Percentiles rank a stretch among this genome's conserved stretches.
These are phyloP conservation scores for Mrakia gelida DNA, from an alignment of 768 basidiomycete genomes.

Conservation along the genomic window DNA sequence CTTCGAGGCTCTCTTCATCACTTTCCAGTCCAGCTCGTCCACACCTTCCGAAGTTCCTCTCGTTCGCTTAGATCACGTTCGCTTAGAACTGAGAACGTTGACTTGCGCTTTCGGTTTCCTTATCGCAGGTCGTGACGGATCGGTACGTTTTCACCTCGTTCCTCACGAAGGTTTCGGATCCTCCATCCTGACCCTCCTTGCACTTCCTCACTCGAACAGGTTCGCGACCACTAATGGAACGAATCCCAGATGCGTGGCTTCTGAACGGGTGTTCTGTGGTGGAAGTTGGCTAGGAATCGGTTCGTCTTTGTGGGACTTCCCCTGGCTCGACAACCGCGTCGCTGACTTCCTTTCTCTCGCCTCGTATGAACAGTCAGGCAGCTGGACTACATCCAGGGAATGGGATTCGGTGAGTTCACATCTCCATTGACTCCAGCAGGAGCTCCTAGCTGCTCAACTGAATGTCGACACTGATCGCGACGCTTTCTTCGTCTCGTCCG, in stretches of 20 bases:
- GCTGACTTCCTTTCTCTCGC: not conserved
- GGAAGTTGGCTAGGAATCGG: slow-evolving; percentile 19
- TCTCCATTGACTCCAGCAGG: too few relatives aligned
- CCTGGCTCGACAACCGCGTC: not conserved
- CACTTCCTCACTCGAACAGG: not conserved
- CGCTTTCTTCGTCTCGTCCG: not conserved
- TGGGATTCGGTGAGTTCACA: slow-evolving; percentile 19
- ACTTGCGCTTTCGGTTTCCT: not conserved
- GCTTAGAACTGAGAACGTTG: not conserved
- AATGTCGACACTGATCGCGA: not conserved
- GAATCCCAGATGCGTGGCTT: slow-evolving; percentile 1
- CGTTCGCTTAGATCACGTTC: not conserved
- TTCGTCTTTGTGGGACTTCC: not conserved
- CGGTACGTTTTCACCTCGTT: not conserved
- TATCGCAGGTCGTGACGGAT: slow-evolving; percentile 21
- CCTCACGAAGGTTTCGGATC: too few relatives aligned
- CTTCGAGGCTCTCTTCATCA: too few relatives aligned
- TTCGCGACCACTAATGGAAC: slow-evolving; percentile 12
- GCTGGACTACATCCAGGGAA: slow-evolving; percentile 31
- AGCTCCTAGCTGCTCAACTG: too few relatives aligned
- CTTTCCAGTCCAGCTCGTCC: too few relatives aligned
- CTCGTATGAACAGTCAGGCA: slow-evolving; percentile 11
- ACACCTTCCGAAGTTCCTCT: too few relatives aligned
- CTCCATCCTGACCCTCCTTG: too few relatives aligned
- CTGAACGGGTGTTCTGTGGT: slow-evolving; percentile 11